Percentiles rank a stretch among this genome's conserved stretches.
Conservation (phyloP, 257 asterid genomes). For the Petunia secreta region DNA sequence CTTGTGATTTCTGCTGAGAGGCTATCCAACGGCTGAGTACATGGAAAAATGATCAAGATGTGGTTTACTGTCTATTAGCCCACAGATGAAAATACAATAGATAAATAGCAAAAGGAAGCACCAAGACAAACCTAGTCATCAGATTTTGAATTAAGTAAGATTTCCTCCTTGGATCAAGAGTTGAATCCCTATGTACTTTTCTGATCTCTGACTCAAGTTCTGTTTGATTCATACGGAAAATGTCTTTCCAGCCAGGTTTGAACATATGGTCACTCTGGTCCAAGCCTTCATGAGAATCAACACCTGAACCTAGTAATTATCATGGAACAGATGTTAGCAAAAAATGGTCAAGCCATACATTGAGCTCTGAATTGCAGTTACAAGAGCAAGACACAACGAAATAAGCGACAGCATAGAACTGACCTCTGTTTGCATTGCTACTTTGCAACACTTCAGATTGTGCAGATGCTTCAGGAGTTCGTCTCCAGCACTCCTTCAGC, state of each 20-base stretch:
- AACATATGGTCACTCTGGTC: constrained; percentile 45
- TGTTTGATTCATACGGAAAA: constrained; percentile 58
- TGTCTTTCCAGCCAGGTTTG: constrained; percentile 59
- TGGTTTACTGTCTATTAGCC: not conserved
- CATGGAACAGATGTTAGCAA: constrained; percentile 2
- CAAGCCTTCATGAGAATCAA: constrained; percentile 38
- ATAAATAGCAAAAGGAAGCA: constrained; percentile 18
- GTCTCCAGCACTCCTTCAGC: constrained; percentile 53
- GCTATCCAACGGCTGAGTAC: constrained; percentile 56
- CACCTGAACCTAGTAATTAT: constrained; percentile 32
- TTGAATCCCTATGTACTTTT: constrained; percentile 46
- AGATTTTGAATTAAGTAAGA: constrained; percentile 53
- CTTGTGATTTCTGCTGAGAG: constrained; percentile 57
- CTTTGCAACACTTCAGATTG: constrained; percentile 36
- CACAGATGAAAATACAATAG: not conserved
- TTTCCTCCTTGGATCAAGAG: constrained; percentile 57
- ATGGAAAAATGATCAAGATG: not conserved
- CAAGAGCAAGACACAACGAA: not conserved
- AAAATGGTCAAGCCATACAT: not conserved
- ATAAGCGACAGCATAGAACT: not conserved
- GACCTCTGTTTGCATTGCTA: constrained; percentile 37
- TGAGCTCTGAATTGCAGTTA: constrained; percentile 19
- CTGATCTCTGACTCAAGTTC: constrained; percentile 59
- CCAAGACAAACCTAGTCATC: constrained; percentile 47
- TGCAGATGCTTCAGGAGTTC: constrained; percentile 41